A percentile compares a stretch with the other conserved stretches of the same genome.
Evolutionary conservation across 352 stramenopile species (phyloP).

Genomic region (Globisporangium ultimum): DNA sequence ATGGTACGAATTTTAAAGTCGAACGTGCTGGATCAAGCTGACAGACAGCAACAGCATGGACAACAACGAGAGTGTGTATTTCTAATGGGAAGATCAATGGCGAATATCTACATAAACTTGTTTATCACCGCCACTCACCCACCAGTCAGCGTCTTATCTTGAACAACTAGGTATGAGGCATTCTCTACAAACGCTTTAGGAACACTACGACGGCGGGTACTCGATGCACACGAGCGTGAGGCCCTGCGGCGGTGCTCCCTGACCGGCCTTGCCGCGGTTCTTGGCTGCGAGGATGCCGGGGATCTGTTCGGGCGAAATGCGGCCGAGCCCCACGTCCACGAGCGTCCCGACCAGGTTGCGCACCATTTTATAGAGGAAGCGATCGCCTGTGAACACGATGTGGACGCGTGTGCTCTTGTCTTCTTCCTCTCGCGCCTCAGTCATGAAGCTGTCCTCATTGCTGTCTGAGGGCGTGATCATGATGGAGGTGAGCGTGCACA

Average conservation of each 20-base stretch:
- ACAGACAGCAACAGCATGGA: not conserved
- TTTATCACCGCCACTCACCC: too few relatives aligned
- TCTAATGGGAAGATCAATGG: too few relatives aligned
- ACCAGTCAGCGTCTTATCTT: too few relatives aligned
- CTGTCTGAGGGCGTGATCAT: slow-evolving; percentile 19
- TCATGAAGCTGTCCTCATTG: slow-evolving; percentile 12
- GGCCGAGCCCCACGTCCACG: slow-evolving; percentile 66
- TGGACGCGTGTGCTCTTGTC: slow-evolving; percentile 29
- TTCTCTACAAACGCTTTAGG: not conserved
- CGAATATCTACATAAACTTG: too few relatives aligned
- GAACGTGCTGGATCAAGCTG: not conserved
- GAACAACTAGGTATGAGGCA: too few relatives aligned
- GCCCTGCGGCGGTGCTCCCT: slow-evolving; percentile 66
- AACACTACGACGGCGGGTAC: slow-evolving; percentile 7
- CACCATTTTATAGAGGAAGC: slow-evolving; percentile 87
- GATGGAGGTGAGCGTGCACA: slow-evolving; percentile 45
- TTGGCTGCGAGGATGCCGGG: slow-evolving; percentile 42
- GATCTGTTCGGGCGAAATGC: slow-evolving; percentile 36
- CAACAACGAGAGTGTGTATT: not conserved
- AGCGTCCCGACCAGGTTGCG: slow-evolving; percentile 78
- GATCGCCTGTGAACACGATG: slow-evolving; percentile 59
- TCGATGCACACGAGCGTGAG: slow-evolving; percentile 38
- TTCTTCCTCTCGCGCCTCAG: slow-evolving; percentile 18
- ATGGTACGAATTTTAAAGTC: slow-evolving; percentile 74
- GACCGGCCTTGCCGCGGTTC: slow-evolving; percentile 47